phyloP scores from a whole-genome alignment of 2,329 filamentous ascomycete genomes.

The Knufia fluminis region DNA sequence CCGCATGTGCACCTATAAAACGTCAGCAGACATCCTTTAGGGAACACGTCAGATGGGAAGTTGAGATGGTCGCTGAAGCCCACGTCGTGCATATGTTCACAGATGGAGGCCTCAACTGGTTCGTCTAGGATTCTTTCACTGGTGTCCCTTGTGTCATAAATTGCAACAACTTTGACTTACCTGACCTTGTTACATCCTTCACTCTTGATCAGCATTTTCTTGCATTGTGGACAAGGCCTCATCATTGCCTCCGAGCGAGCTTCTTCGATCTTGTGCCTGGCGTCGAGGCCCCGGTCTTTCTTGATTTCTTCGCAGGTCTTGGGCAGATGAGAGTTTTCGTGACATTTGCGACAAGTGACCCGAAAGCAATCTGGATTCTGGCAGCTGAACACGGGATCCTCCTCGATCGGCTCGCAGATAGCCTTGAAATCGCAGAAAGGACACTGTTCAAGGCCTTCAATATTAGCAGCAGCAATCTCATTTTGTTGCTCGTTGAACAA shows the following conservation, averaged over 20 bases:
- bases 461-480: slow-evolving; percentile 56
- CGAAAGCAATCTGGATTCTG: slow-evolving; percentile 54
- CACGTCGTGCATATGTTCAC: too few relatives aligned
- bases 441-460: slow-evolving; percentile 65
- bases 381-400: slow-evolving; percentile 66
- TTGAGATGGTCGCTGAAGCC: too few relatives aligned
- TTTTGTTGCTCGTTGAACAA: slow-evolving; percentile 63
- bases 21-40: not conserved
- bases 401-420: slow-evolving; percentile 57
- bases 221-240: slow-evolving; percentile 56
- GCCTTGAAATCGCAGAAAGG: slow-evolving; percentile 76
- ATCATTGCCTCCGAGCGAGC: slow-evolving; percentile 75
- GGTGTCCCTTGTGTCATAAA: too few relatives aligned
- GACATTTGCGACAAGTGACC: slow-evolving; percentile 60
- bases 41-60: too few relatives aligned
- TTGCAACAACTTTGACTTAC: too few relatives aligned
- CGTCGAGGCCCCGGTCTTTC: slow-evolving; percentile 49
- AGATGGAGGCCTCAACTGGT: too few relatives aligned
- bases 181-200: slow-evolving; percentile 75
- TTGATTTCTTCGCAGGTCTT: slow-evolving; percentile 60
- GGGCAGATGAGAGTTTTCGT: slow-evolving; percentile 60
- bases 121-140: too few relatives aligned
- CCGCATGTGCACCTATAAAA: slow-evolving; percentile 45
- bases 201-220: slow-evolving; percentile 70
- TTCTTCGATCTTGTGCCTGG: slow-evolving; percentile 65